phyloP scores from a whole-genome alignment of 345 rosid species.

The Luvunga scandens region DNA sequence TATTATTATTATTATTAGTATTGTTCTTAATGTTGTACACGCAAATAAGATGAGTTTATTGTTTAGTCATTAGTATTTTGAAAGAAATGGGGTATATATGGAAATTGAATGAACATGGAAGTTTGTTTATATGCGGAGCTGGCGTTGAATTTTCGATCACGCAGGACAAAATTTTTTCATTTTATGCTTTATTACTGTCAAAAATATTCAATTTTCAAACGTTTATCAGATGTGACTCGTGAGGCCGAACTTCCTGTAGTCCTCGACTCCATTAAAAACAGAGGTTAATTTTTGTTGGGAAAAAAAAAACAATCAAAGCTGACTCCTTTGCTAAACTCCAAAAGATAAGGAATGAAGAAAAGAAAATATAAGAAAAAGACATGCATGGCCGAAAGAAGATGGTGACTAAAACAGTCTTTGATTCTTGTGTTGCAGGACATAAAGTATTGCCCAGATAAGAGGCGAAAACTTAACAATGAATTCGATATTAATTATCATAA shows the following conservation, averaged over 20 bases:
- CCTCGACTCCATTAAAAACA: too few relatives aligned
- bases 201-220: not conserved
- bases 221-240: too few relatives aligned
- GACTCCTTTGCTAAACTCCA: not conserved
- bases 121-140: too few relatives aligned
- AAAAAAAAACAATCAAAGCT: not conserved
- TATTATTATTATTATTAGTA: too few relatives aligned
- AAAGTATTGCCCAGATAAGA: not conserved
- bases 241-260: too few relatives aligned
- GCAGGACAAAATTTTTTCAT: not conserved
- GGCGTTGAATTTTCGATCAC: not conserved
- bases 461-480: too few relatives aligned
- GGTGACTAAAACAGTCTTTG: not conserved
- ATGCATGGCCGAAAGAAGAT: conserved; percentile 26
- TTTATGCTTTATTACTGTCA: not conserved
- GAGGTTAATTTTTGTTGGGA: too few relatives aligned
- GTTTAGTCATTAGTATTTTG: not conserved
- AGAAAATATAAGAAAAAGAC: conserved; percentile 10
- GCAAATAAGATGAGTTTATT: not conserved
- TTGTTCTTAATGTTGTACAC: too few relatives aligned
- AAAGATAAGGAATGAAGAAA: conserved; percentile 5
- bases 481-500: too few relatives aligned
- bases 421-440: not conserved
- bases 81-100: not conserved
- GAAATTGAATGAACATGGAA: not conserved